Evolutionary conservation across 129 eudicot species (phyloP).

Genomic region (Gnaphalium uliginosum): DNA sequence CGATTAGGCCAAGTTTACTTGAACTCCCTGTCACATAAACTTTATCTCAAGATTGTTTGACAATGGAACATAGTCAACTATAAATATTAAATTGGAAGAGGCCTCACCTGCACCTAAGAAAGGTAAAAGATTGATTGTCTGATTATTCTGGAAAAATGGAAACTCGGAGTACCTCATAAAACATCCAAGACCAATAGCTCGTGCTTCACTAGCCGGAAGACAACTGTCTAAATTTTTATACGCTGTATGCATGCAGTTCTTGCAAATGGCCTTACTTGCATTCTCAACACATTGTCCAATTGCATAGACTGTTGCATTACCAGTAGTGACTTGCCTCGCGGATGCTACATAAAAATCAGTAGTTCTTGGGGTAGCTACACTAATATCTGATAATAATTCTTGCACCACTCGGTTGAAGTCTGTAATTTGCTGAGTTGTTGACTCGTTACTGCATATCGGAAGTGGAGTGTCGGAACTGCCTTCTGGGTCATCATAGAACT

Average conservation of each 20-base stretch:
- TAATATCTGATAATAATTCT: slow-evolving; percentile 38
- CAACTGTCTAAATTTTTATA: slow-evolving; percentile 43
- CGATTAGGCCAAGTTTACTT: slow-evolving; percentile 28
- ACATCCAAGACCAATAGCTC: slow-evolving; percentile 47
- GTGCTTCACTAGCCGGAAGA: slow-evolving; percentile 49
- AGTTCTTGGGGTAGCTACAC: slow-evolving; percentile 49
- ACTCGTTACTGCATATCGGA: slow-evolving; percentile 35
- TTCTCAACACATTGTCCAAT: slow-evolving; percentile 50
- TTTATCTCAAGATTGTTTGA: background rate
- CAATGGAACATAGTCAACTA: background rate
- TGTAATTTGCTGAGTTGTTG: slow-evolving; percentile 27
- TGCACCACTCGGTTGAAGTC: slow-evolving; percentile 32
- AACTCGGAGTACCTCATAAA: slow-evolving; percentile 52
- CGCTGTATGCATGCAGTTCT: slow-evolving; percentile 50
- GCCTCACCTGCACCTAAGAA: slow-evolving; percentile 43
- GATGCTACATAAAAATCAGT: slow-evolving; percentile 49
- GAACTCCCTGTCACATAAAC: slow-evolving; percentile 39
- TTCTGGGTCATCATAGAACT: background rate
- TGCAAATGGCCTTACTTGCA: slow-evolving; percentile 40
- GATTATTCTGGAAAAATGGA: slow-evolving; percentile 34
- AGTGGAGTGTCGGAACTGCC: slow-evolving; percentile 26
- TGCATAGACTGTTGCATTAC: slow-evolving; percentile 40
- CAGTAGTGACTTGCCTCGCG: slow-evolving; percentile 27
- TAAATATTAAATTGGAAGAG: background rate
- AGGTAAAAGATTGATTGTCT: slow-evolving; percentile 36